Conservation (phyloP, 2,329 filamentous ascomycete species). For the Cladophialophora psammophila region DNA sequence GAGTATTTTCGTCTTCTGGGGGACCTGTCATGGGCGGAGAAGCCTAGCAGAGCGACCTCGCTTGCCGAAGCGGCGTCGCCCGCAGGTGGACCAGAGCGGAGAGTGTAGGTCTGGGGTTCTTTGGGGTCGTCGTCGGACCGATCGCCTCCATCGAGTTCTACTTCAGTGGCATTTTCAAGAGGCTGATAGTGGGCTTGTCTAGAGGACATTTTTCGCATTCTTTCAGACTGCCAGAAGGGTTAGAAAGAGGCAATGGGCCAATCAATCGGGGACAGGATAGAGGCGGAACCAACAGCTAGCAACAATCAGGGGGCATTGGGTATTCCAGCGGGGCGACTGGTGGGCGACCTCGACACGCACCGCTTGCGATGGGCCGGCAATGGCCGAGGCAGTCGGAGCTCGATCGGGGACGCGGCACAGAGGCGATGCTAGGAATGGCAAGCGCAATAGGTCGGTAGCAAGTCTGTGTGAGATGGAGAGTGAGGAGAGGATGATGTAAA, state of each 20-base stretch:
- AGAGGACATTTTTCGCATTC: slow-evolving; percentile 20
- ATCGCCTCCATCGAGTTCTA: slow-evolving; percentile 29
- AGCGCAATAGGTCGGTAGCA: slow-evolving; percentile 15
- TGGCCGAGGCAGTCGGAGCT: slow-evolving; percentile 33
- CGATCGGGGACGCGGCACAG: slow-evolving; percentile 20
- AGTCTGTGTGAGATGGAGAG: slow-evolving; percentile 8
- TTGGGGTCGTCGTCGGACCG: slow-evolving; percentile 30
- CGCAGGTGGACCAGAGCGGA: slow-evolving; percentile 10
- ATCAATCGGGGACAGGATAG: slow-evolving; percentile 15
- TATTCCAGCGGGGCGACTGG: not conserved
- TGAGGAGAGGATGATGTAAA: slow-evolving; percentile 17
- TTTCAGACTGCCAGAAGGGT: not conserved
- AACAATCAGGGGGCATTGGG: slow-evolving; percentile 2
- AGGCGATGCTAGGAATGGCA: slow-evolving; percentile 13
- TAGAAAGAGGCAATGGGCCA: slow-evolving; percentile 6
- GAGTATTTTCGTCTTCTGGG: slow-evolving; percentile 21
- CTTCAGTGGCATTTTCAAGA: slow-evolving; percentile 18
- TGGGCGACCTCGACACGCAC: not conserved
- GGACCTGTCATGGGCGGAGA: slow-evolving; percentile 8
- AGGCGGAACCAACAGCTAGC: slow-evolving; percentile 2
- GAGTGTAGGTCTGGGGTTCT: slow-evolving; percentile 11
- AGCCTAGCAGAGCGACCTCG: slow-evolving; percentile 28
- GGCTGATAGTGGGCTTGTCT: slow-evolving; percentile 32
- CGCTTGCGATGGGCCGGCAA: slow-evolving; percentile 15
- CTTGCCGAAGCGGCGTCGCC: slow-evolving; percentile 19